Base-by-base conservation (phyloP, 768 basidiomycete species). In the Leccinellum luteum region DNA sequence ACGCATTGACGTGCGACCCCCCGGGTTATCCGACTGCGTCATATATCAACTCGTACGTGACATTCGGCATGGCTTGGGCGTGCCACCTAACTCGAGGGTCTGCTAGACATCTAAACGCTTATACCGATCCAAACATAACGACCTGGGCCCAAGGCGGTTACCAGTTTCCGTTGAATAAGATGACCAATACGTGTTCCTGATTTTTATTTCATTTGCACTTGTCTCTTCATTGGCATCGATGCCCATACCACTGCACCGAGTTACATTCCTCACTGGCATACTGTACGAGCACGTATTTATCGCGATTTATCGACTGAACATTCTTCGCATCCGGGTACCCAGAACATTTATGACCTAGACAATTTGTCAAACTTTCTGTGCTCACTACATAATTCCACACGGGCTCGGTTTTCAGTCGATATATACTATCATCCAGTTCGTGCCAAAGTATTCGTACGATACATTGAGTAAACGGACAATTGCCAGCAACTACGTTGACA, bases 121-220 rank as follows among this genome's bases (percentile, higher is more conserved):
- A 94, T 67, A 78, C 73, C 54, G 85, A 97, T 69, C 78, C 92
- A 19, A 94, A 96, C 67, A 72, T 92, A 45, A 95, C 94, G 28
- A 90, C 88, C 48, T 96, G 94, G 94, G 78, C 75, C 3, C 79
- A 83, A 62, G 92, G 86, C 1, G 90, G 89, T 43, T 83, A 89
- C 66, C 74, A 74, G 0, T 90, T 89, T 74, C 94, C 94, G 17
- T 76, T 84, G 41, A 95, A 94, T 69, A 77, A 41, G 50, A 27
- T 69, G 68, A 59, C 60, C 52, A 63, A 53, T 38, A 59, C 64
- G 17, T 66, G 64, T 57, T 15, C 62, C 56, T 73, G 53, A 65
- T 55, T 38, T 21, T 41, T 53, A 31, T 56, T 59, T 51, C 38
- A 55, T 38, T 19, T 54, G 30, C 51, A 58, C 51, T 51, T 38